Conservation (phyloP, 352 stramenopile genomes). For the Globisporangium iwayamae region DNA sequence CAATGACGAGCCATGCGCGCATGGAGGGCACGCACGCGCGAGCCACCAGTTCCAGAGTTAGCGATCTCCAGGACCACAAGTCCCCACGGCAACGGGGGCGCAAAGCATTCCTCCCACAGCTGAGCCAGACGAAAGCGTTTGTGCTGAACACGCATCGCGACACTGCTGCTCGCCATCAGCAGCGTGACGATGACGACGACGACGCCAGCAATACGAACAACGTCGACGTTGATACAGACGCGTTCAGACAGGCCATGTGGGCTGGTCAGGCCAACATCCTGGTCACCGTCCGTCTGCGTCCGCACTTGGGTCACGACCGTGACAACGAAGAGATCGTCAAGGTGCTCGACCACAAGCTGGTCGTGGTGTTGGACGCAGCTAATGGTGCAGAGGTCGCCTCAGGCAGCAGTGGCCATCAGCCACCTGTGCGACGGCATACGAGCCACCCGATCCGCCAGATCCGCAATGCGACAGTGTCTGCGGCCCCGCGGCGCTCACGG, state of each 20-base stretch:
- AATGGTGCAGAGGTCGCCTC: neutral
- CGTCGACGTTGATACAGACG: conserved; percentile 47
- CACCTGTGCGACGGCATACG: conserved; percentile 20
- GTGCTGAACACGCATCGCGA: conserved; percentile 9
- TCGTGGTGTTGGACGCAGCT: conserved; percentile 75
- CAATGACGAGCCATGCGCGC: conserved; percentile 28
- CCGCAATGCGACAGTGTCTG: conserved; percentile 27
- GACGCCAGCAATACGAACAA: neutral
- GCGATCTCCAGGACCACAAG: neutral
- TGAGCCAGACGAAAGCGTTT: conserved; percentile 18
- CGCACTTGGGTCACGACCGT: conserved; percentile 69
- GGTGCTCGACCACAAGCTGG: conserved; percentile 78
- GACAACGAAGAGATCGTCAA: conserved; percentile 76
- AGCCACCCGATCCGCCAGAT: conserved; percentile 33
- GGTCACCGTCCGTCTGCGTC: conserved; percentile 85
- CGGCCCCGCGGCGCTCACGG: conserved; percentile 23
- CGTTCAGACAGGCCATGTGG: conserved; percentile 82
- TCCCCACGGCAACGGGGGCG: conserved; percentile 3
- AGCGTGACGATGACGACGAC: neutral
- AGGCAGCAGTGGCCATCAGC: neutral
- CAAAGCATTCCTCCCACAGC: conserved; percentile 23
- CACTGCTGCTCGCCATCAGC: neutral
- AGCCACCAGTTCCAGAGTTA: neutral
- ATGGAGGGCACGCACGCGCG: conserved; percentile 16
- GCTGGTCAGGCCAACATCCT: conserved; percentile 86